phyloP scores from a whole-genome alignment of 495 filamentous ascomycete genomes.

The Cudoniella acicularis region DNA sequence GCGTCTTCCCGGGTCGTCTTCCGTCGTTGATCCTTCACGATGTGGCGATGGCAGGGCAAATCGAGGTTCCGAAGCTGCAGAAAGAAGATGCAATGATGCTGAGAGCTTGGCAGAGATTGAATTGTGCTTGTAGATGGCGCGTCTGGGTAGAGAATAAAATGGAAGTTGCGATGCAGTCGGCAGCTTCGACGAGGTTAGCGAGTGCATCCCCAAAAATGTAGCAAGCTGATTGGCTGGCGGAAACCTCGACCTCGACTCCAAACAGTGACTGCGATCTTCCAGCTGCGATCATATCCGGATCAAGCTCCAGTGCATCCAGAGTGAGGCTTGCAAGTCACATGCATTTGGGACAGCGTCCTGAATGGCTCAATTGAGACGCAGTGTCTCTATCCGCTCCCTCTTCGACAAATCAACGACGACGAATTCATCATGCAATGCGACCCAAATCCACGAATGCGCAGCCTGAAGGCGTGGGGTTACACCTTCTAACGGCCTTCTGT shows the following conservation, averaged over 20 bases:
- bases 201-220: neutral
- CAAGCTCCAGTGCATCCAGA: neutral
- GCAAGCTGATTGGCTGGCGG: neutral
- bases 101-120: neutral
- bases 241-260: neutral
- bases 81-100: neutral
- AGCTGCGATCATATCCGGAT: neutral
- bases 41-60: neutral
- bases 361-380: neutral
- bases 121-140: neutral
- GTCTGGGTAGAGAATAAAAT: neutral
- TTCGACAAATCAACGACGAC: neutral
- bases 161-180: neutral
- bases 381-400: neutral
- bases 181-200: neutral
- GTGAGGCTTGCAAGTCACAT: neutral
- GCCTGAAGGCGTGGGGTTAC: neutral
- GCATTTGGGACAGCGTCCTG: neutral
- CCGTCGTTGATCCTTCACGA: neutral
- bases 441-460: neutral
- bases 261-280: neutral
- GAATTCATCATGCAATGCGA: neutral
- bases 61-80: constrained; percentile 15
- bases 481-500: neutral
- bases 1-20: constrained; percentile 11